A percentile compares a stretch with the other conserved stretches of the same genome.
Conservation (phyloP, 2,329 filamentous ascomycete genomes). For the Capronia americana region DNA sequence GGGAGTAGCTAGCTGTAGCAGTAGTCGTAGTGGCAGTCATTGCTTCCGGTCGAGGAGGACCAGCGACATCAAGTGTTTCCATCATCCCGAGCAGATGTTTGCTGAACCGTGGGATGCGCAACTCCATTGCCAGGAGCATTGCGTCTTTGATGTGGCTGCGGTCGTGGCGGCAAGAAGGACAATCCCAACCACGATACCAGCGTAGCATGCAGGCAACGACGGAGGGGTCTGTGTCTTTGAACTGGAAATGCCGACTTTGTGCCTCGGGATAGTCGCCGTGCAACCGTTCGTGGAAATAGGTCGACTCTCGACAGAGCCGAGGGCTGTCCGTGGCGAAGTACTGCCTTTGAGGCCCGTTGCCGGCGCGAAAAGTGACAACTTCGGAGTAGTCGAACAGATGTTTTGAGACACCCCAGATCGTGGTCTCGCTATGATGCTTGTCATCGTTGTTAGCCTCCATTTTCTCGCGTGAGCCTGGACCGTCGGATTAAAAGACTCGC, state of each 20-base stretch:
- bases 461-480: neutral
- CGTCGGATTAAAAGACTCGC: neutral
- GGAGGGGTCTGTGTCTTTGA: constrained; percentile 6
- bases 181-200: constrained; percentile 18
- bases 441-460: neutral
- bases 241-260: constrained; percentile 7
- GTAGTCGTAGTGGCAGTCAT: neutral
- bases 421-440: constrained; percentile 1
- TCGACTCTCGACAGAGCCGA: constrained; percentile 18
- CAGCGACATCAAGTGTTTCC: neutral
- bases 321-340: constrained; percentile 10
- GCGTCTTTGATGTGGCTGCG: constrained; percentile 3
- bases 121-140: neutral
- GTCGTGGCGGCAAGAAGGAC: constrained; percentile 10
- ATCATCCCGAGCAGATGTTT: constrained; percentile 5
- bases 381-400: constrained; percentile 20
- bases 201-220: constrained; percentile 18
- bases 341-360: neutral
- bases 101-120: constrained; percentile 10
- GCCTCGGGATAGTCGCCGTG: constrained; percentile 10
- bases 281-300: constrained; percentile 16
- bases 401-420: neutral
- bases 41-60: neutral
- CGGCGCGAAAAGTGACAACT: constrained; percentile 14
- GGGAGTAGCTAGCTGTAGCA: too few relatives aligned